phyloP scores from a whole-genome alignment of 192 early-diverging fungal species.

The Linnemannia hyalina region DNA sequence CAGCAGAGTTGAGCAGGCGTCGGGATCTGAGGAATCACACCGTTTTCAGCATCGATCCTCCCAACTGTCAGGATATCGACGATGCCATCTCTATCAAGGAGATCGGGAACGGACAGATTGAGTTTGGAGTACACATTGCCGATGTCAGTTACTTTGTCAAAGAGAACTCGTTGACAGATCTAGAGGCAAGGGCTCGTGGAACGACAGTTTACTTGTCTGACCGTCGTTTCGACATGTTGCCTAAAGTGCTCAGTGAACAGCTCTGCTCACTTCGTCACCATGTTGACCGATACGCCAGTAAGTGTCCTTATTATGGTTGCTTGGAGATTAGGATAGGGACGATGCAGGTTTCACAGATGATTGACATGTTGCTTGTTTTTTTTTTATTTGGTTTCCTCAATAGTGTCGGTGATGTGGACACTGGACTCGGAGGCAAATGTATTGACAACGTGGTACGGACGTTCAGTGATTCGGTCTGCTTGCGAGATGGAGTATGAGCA shows the following conservation, averaged over 20 bases:
- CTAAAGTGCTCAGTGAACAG: conserved; percentile 77
- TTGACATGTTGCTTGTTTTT: background rate
- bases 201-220: conserved; percentile 86
- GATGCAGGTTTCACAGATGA: background rate
- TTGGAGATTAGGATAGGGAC: background rate
- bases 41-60: conserved; percentile 81
- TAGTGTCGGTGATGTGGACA: conserved; percentile 79
- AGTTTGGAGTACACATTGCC: conserved; percentile 85
- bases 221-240: conserved; percentile 86
- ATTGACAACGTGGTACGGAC: conserved; percentile 77
- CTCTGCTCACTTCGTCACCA: conserved; percentile 78
- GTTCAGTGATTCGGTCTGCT: conserved; percentile 78
- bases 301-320: background rate
- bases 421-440: conserved; percentile 68
- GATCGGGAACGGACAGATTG: conserved; percentile 61
- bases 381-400: background rate
- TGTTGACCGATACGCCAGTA: conserved; percentile 75
- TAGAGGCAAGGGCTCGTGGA: conserved; percentile 78
- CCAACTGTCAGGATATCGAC: conserved; percentile 85
- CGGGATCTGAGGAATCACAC: conserved; percentile 54
- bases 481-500: conserved; percentile 85
- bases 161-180: conserved; percentile 72
- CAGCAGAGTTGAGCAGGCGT: conserved; percentile 41
- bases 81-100: conserved; percentile 79
- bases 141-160: conserved; percentile 80